These are phyloP conservation scores for Chalciporus sphaerocephalus DNA, from an alignment of 768 basidiomycete genomes.

Conservation along the genomic window DNA sequence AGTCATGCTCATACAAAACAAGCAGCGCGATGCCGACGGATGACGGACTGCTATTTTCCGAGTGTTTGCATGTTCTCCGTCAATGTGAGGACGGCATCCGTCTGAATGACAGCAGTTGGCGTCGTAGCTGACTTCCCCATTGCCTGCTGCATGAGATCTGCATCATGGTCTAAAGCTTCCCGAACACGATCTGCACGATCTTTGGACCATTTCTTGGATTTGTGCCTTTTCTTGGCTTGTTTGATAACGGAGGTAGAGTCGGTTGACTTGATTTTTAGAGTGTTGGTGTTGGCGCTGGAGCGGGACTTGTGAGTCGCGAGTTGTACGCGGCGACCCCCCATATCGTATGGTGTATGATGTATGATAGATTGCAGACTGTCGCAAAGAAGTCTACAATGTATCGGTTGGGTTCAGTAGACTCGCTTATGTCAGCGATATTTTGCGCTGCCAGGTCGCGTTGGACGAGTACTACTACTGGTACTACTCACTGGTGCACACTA, in stretches of 20 bases:
- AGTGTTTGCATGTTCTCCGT: conserved; percentile 19
- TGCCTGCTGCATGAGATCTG: conserved; percentile 22
- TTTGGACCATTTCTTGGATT: conserved; percentile 21
- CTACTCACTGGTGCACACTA: background rate
- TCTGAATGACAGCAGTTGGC: background rate
- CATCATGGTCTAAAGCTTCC: conserved; percentile 26
- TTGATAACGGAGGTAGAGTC: conserved; percentile 4
- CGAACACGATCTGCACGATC: conserved; percentile 23
- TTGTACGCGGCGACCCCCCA: conserved; percentile 6
- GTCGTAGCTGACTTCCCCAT: conserved; percentile 5
- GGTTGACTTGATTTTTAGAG: conserved; percentile 3
- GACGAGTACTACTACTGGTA: too few species aligned
- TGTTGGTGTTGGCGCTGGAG: conserved; percentile 3
- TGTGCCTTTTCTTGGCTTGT: conserved; percentile 20
- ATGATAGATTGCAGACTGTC: too few species aligned
- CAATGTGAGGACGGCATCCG: conserved; percentile 11
- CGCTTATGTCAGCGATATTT: conserved; percentile 17
- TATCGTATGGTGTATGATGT: background rate
- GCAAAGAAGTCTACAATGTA: too few species aligned
- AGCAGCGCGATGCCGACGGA: background rate
- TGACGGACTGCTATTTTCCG: conserved; percentile 11
- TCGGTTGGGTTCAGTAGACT: background rate
- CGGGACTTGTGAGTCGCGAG: conserved; percentile 3
- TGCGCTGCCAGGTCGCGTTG: too few species aligned
- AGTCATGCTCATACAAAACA: background rate